Percentiles rank a stretch among this genome's conserved stretches.
phyloP scores from a whole-genome alignment of 345 rosid genomes.

The Rhizophora apiculata region DNA sequence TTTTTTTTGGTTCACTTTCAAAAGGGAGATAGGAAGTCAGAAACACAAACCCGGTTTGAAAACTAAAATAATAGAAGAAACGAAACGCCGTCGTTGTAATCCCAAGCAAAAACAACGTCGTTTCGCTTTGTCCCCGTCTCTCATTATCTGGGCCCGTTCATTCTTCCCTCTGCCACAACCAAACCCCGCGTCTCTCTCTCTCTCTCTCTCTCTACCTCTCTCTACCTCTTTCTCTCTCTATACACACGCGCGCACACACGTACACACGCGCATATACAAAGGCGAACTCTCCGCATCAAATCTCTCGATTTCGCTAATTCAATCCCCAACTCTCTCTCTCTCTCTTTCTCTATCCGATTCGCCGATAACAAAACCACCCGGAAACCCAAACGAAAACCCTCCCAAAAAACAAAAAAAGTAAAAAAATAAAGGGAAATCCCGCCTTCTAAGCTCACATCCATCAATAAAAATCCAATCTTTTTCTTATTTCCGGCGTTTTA shows the following conservation, averaged over 20 bases:
- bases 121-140: not conserved
- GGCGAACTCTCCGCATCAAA: not conserved
- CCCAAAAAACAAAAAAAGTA: not conserved
- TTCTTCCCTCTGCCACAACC: not conserved
- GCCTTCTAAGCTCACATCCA: not conserved
- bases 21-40: too few species aligned
- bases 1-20: too few species aligned
- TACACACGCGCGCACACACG: not conserved
- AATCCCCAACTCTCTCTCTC: not conserved
- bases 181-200: not conserved
- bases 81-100: too few species aligned
- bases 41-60: too few species aligned
- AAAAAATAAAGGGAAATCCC: not conserved
- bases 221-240: not conserved
- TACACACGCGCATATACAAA: too few species aligned
- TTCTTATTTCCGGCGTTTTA: too few species aligned
- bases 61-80: too few species aligned
- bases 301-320: conserved; percentile 1
- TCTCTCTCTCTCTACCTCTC: not conserved
- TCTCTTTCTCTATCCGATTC: not conserved
- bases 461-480: conserved; percentile 1
- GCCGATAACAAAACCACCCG: not conserved
- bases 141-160: not conserved
- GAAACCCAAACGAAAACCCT: not conserved
- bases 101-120: not conserved